A percentile compares a stretch with the other conserved stretches of the same genome.
phyloP scores from a whole-genome alignment of 1,139 yeast genomes.

The Lodderomyces margitis region DNA sequence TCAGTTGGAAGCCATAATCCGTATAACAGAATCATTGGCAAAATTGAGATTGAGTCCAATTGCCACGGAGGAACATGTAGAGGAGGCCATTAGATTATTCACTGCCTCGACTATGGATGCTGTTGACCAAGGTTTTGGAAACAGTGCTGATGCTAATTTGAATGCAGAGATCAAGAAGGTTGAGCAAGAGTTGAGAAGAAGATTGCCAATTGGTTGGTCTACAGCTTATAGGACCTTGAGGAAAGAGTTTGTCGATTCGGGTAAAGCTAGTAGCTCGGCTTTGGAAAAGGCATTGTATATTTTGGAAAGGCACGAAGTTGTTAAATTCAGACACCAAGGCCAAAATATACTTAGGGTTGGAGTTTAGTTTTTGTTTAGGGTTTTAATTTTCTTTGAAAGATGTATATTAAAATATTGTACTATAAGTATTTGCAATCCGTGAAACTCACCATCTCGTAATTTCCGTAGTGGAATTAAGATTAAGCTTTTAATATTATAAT shows the following conservation, averaged over 20 bases:
- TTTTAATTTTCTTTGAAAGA: not conserved
- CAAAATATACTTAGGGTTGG: slow-evolving; percentile 82
- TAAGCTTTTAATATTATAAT: slow-evolving; percentile 68
- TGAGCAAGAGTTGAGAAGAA: slow-evolving; percentile 81
- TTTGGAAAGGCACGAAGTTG: slow-evolving; percentile 81
- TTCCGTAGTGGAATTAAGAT: too few species aligned
- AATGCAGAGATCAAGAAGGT: slow-evolving; percentile 72
- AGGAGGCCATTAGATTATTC: slow-evolving; percentile 91
- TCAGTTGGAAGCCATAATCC: slow-evolving; percentile 94
- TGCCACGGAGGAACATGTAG: slow-evolving; percentile 87
- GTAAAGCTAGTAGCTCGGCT: slow-evolving; percentile 66
- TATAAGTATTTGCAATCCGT: not conserved
- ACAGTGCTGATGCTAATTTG: slow-evolving; percentile 49
- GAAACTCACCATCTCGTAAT: not conserved
- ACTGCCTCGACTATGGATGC: slow-evolving; percentile 99
- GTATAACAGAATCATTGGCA: slow-evolving; percentile 94
- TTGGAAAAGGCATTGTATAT: slow-evolving; percentile 81
- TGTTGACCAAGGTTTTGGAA: slow-evolving; percentile 75
- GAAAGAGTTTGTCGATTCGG: slow-evolving; percentile 77
- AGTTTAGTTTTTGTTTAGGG: slow-evolving; percentile 34
- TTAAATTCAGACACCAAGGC: slow-evolving; percentile 86
- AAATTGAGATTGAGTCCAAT: slow-evolving; percentile 80
- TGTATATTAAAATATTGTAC: not conserved
- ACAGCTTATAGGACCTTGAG: slow-evolving; percentile 83
- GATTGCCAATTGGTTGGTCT: slow-evolving; percentile 96